Evolutionary conservation across 2,329 filamentous ascomycete genomes (phyloP), one percentile per base, ranked within the genome.

Genomic region (Amesomyces nigricolor): DNA sequence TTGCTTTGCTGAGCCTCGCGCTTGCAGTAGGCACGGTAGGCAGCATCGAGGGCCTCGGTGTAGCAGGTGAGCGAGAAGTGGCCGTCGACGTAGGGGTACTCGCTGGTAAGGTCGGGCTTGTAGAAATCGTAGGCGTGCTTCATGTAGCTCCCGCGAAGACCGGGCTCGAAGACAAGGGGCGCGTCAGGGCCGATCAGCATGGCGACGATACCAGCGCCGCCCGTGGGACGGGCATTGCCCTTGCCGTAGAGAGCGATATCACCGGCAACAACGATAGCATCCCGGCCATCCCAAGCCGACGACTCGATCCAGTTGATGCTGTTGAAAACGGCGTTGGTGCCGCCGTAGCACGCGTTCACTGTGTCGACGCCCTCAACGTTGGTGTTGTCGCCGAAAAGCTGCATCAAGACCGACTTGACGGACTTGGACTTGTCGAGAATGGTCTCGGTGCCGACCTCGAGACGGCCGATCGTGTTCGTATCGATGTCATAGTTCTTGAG

Each of bases 391-490:
- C 85, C 82, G 66, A 92, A 91, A 45, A 92, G 79, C 78, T 91
- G 88, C 88, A 92, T 92, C 62, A 92, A 76, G 60, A 92, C 87
- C 30, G 87, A 87, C 81, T 92, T 92, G 76, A 91, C 88, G 45
- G 88, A 91, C 80, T 92, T 92, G 70, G 88, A 91, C 79, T 92
- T 92, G 81, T 92, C 88, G 68, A 92, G 78, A 54, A 92, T 78
- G 62, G 88, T 92, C 80, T 92, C 88, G 53, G 88, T 92, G 67
- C 88, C 88, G 67, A 92, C 88, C 76, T 92, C 88, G 67, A 92
- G 79, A 66, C 88, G 86, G 64, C 88, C 88, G 69, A 92, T 83
- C 61, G 83, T 83, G 73, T 86, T 85, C 68, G 83, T 74, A 73
- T 94, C 88, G 73, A 94, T 85, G 67, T 85, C 83, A 81, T 92